These are phyloP conservation scores for Xerocomellus chrysenteron DNA, from an alignment of 768 basidiomycete species.

Conservation along the genomic window DNA sequence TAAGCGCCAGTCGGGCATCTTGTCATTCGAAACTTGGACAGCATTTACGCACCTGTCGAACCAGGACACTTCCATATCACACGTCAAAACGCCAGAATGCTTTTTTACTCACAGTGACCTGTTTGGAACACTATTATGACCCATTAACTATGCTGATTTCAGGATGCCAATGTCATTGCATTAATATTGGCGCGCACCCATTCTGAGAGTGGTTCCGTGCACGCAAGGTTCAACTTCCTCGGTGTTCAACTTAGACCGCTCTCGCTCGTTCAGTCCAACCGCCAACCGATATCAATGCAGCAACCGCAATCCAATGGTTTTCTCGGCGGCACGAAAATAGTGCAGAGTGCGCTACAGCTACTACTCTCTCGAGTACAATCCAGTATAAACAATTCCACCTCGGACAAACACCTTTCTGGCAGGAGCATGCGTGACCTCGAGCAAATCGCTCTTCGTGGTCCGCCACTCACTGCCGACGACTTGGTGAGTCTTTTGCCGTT, in stretches of 20 bases:
- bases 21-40: too few relatives aligned
- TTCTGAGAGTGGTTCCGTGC: background rate
- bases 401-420: slow-evolving; percentile 4
- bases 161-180: slow-evolving; percentile 1
- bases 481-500: slow-evolving; percentile 23
- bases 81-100: too few relatives aligned
- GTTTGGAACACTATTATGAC: background rate
- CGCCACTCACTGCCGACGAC: slow-evolving; percentile 23
- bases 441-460: slow-evolving; percentile 28
- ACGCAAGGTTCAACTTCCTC: background rate
- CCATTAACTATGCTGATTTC: background rate
- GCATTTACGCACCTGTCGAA: too few relatives aligned
- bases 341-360: slow-evolving; percentile 13
- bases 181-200: background rate
- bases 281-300: slow-evolving; percentile 3
- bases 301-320: background rate
- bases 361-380: slow-evolving; percentile 15
- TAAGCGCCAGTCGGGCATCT: too few relatives aligned
- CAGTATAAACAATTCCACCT: background rate
- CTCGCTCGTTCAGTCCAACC: background rate
- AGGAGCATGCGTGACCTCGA: slow-evolving; percentile 27
- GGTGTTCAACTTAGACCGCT: background rate
- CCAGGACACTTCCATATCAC: too few relatives aligned
- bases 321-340: background rate
- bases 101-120: background rate